Base-by-base conservation (phyloP, 768 basidiomycete genomes). In the Naematelia aurantialba region DNA sequence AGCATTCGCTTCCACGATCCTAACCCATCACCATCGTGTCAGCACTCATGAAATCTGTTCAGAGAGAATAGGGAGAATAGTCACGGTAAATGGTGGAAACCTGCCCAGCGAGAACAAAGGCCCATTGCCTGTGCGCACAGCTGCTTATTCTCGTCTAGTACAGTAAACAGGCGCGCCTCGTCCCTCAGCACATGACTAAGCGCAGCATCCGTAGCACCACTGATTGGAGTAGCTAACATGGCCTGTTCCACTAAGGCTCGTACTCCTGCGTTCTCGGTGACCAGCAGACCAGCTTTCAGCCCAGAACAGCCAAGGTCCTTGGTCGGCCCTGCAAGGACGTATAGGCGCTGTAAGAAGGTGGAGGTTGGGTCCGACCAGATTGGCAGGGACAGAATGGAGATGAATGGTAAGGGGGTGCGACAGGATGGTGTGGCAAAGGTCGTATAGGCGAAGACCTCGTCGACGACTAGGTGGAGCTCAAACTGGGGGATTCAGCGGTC, bases 231-330 rank as follows among this genome's bases (percentile, higher is more conserved):
- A 46, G 55, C 42, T 29, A 45, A 30, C 26, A 56, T 25, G 22
- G 17, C 46, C 19, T 14, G 25, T 22, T 29, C 45, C 5, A 56
- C 55, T 4, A n/a, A 25, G 25, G 29, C 30, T 10, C 44, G 12
- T n/a, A 56, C 21, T 26, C 34, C 19, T 12, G 21, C 26, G 46
- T 56, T 56, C 29, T 47, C 45, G 29, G 21, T 27, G 19, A 56
- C 25, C 17, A 56, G 25, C 10, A 56, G 11, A 27, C 21, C 55
- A 4, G 55, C 44, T 56, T 56, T 56, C 19, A 47, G 8, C 24
- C 55, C 55, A 25, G 55, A 56, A 30, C 42, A 47, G 12, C 55
- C 55, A 19, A 56, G 22, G 34, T 56, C 55, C 29, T 56, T 56
- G 8, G 55, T 56, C 21, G 45, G 44, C 3, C 44, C 42, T 24